These are phyloP conservation scores for Selaginella tamariscina DNA, from an alignment of 75 land plant species.

Conservation along the genomic window DNA sequence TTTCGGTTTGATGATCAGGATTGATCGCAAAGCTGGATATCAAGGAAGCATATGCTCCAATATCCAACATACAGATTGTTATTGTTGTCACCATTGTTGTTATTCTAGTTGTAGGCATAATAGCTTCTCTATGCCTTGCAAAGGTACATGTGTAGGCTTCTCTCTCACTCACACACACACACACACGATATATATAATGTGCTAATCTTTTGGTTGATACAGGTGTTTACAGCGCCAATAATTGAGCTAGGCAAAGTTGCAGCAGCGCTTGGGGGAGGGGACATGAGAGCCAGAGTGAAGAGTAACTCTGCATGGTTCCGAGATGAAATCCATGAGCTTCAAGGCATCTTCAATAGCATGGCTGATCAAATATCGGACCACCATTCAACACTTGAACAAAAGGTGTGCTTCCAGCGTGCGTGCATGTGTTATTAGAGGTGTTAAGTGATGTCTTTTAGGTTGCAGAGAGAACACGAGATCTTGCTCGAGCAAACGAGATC, in stretches of 20 bases:
- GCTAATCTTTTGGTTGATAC: too few relatives aligned
- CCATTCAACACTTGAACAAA: constrained; percentile 24
- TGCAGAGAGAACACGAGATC: constrained; percentile 17
- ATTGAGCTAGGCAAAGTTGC: constrained; percentile 29
- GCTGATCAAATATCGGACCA: constrained; percentile 28
- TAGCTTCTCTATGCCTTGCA: constrained; percentile 27
- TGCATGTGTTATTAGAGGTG: neutral
- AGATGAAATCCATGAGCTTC: constrained; percentile 29
- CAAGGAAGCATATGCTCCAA: constrained; percentile 29
- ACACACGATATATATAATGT: neutral
- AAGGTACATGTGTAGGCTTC: constrained; percentile 15
- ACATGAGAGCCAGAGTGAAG: constrained; percentile 26
- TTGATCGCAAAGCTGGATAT: constrained; percentile 30
- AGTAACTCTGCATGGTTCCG: constrained; percentile 21
- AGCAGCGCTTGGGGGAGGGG: constrained; percentile 26
- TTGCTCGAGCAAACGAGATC: constrained; percentile 26
- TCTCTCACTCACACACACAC: too few relatives aligned
- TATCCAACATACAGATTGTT: constrained; percentile 24
- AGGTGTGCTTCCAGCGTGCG: constrained; percentile 11
- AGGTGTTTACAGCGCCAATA: constrained; percentile 28
- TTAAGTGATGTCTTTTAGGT: constrained; percentile 8
- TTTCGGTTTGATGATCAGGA: constrained; percentile 17
- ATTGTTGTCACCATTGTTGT: constrained; percentile 25
- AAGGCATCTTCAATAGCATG: constrained; percentile 29
- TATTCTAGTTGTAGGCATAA: constrained; percentile 24